Evolutionary conservation across 768 basidiomycete species (phyloP).

Genomic region (Pleurotus ostreatus): DNA sequence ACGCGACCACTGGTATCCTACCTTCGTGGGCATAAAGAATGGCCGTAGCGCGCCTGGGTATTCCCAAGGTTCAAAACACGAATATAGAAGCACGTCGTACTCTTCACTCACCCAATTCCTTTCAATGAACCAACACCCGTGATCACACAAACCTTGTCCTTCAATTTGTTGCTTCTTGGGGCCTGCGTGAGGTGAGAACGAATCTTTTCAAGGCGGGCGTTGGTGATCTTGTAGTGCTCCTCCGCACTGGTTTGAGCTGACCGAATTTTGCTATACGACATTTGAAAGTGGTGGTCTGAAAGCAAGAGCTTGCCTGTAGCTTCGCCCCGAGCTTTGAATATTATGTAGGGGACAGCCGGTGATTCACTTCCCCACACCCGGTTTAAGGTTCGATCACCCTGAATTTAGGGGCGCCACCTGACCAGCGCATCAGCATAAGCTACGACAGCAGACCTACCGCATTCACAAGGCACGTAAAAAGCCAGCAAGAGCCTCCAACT

Average conservation of each 20-base stretch:
- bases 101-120: constrained; percentile 71
- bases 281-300: constrained; percentile 11
- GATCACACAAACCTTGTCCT: constrained; percentile 79
- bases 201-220: constrained; percentile 63
- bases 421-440: no score
- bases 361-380: neutral
- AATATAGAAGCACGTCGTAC: constrained; percentile 1
- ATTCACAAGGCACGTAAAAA: no score
- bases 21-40: constrained; percentile 80
- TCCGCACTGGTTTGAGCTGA: constrained; percentile 28
- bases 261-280: constrained; percentile 30
- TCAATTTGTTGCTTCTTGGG: constrained; percentile 53
- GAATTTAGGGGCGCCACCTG: no score
- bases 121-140: constrained; percentile 85
- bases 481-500: no score
- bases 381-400: neutral
- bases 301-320: no score
- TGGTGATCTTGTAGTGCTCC: constrained; percentile 55
- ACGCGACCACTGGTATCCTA: constrained; percentile 18
- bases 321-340: no score
- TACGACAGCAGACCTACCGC: no score
- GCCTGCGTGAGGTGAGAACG: constrained; percentile 59
- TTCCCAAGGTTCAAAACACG: constrained; percentile 5
- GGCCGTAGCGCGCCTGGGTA: constrained; percentile 61
- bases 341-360: neutral